Conservation (phyloP, 768 basidiomycete genomes). For the Xerocomellus dryophilus region DNA sequence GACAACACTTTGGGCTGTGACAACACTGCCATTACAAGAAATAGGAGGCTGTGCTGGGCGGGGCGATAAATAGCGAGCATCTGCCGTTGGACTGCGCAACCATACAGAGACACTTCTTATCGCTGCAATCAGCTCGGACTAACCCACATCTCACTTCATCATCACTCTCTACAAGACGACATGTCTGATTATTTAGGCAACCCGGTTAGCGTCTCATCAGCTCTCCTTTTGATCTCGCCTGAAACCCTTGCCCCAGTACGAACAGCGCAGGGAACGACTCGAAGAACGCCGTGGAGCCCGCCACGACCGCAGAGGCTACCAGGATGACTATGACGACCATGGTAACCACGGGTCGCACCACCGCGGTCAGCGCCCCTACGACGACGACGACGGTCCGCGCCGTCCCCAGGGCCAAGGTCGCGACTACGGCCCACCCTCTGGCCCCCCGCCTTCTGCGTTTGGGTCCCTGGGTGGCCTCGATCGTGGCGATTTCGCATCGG, state of each 20-base stretch:
- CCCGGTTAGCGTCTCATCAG: background rate
- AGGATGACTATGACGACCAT: background rate
- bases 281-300: slow-evolving; percentile 11
- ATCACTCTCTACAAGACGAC: background rate
- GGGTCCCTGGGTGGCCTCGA: slow-evolving; percentile 15
- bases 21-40: background rate
- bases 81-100: too few species aligned
- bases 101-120: background rate
- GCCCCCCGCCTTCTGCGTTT: slow-evolving; percentile 3
- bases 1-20: background rate
- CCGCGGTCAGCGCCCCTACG: background rate
- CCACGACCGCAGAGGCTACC: background rate
- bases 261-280: slow-evolving; percentile 11
- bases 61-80: background rate
- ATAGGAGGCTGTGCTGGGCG: slow-evolving; percentile 2
- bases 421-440: slow-evolving; percentile 1
- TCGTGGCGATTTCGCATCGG: slow-evolving; percentile 29
- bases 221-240: background rate
- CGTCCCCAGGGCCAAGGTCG: background rate
- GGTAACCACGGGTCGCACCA: background rate
- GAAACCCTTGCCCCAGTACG: background rate
- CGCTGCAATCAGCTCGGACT: background rate
- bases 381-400: background rate
- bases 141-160: too few species aligned
- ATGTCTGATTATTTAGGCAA: slow-evolving; percentile 15